Evolutionary conservation across 2,329 filamentous ascomycete species (phyloP).

Genomic region (Stagonosporopsis rhizophila): DNA sequence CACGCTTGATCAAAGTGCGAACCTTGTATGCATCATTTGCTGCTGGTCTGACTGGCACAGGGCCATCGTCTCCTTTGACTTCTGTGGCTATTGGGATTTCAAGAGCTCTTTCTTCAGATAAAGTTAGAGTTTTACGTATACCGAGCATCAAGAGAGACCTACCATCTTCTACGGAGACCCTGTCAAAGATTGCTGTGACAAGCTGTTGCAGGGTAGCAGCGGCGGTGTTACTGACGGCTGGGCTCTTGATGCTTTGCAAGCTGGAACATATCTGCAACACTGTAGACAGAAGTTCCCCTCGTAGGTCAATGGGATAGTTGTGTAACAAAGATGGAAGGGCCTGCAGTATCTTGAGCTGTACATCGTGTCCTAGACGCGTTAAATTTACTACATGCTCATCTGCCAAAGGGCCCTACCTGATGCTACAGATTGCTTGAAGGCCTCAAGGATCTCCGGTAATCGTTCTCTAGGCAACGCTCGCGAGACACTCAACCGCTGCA

Average conservation of each 20-base stretch:
- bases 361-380: slow-evolving; percentile 69
- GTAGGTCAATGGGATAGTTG: slow-evolving; percentile 84
- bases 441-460: slow-evolving; percentile 85
- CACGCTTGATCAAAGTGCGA: background rate
- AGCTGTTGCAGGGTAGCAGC: slow-evolving; percentile 96
- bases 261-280: slow-evolving; percentile 91
- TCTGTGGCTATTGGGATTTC: slow-evolving; percentile 69
- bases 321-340: slow-evolving; percentile 87
- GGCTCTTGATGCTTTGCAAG: slow-evolving; percentile 88
- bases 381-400: slow-evolving; percentile 5
- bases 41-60: slow-evolving; percentile 72
- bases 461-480: slow-evolving; percentile 79
- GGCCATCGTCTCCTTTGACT: slow-evolving; percentile 69
- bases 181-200: slow-evolving; percentile 91
- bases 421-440: slow-evolving; percentile 80
- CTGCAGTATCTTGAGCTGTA: slow-evolving; percentile 95
- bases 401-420: slow-evolving; percentile 62
- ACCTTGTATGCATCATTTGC: slow-evolving; percentile 85
- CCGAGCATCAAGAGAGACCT: background rate
- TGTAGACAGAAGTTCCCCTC: slow-evolving; percentile 80
- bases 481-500: slow-evolving; percentile 86
- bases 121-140: slow-evolving; percentile 17
- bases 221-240: slow-evolving; percentile 92
- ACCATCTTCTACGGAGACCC: slow-evolving; percentile 84
- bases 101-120: slow-evolving; percentile 44